Conservation (phyloP, 208 protist species). For the Leishmania tarentolae region DNA sequence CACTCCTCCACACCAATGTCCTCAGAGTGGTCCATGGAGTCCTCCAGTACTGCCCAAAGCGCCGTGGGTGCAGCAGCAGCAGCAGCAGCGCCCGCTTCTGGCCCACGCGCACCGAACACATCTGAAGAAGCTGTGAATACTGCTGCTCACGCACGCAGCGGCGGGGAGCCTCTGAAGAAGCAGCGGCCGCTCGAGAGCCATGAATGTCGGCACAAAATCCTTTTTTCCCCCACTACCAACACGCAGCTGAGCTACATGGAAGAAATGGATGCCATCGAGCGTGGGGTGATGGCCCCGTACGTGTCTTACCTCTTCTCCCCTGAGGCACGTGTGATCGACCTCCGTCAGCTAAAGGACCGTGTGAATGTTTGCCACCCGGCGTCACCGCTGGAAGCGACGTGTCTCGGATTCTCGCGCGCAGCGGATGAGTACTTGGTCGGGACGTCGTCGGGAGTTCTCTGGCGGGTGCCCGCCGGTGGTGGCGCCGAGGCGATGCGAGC, state of each 20-base stretch:
- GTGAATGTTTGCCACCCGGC: constrained; percentile 10
- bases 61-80: not conserved
- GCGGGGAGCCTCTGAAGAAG: not conserved
- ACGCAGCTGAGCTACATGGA: constrained; percentile 29
- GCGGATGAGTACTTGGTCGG: constrained; percentile 57
- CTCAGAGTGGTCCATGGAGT: constrained; percentile 27
- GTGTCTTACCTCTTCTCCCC: constrained; percentile 63
- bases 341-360: constrained; percentile 24
- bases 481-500: constrained; percentile 13
- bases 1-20: constrained; percentile 22
- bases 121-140: not conserved
- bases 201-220: not conserved
- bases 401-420: constrained; percentile 45
- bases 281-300: constrained; percentile 36
- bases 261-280: constrained; percentile 44
- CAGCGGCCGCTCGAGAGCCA: not conserved
- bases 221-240: constrained; percentile 1
- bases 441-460: constrained; percentile 46
- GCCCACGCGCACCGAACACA: not conserved
- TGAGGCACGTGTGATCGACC: constrained; percentile 39
- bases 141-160: not conserved
- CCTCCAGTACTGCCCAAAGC: constrained; percentile 4
- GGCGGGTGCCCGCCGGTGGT: constrained; percentile 36
- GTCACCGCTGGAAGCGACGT: constrained; percentile 31
- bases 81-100: not conserved